These are phyloP conservation scores for Paramecium caudatum DNA, from an alignment of 73 alveolate species.

Conservation along the genomic window DNA sequence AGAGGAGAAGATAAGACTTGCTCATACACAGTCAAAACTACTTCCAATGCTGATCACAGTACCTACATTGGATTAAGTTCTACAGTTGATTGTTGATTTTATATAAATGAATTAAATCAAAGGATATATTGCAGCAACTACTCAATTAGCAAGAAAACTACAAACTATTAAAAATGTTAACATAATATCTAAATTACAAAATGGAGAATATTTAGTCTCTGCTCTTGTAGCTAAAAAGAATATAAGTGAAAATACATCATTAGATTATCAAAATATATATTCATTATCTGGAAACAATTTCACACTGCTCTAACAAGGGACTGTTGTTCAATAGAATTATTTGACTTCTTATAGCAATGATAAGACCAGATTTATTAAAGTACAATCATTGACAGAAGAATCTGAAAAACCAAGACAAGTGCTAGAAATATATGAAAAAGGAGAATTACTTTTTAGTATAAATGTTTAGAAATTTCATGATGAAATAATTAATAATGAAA, in stretches of 20 bases:
- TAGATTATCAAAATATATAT: conserved; percentile 62
- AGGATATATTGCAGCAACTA: not conserved
- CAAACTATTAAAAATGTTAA: conserved; percentile 14
- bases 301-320: conserved; percentile 22
- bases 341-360: conserved; percentile 38
- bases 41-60: conserved; percentile 64
- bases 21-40: conserved; percentile 55
- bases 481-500: conserved; percentile 67
- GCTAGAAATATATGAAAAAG: conserved; percentile 68
- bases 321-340: not conserved
- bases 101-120: conserved; percentile 1
- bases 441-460: conserved; percentile 1
- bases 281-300: not conserved
- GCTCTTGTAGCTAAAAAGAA: conserved; percentile 18
- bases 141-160: not conserved
- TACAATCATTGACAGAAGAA: not conserved
- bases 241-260: conserved; percentile 60
- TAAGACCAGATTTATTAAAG: conserved; percentile 37
- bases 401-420: conserved; percentile 61
- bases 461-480: conserved; percentile 63
- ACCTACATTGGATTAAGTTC: conserved; percentile 54
- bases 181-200: not conserved
- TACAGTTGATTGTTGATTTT: conserved; percentile 55
- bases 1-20: conserved; percentile 68
- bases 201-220: not conserved